Conservation (phyloP, 805 yeast species). For the Candida ascalaphidarum region DNA sequence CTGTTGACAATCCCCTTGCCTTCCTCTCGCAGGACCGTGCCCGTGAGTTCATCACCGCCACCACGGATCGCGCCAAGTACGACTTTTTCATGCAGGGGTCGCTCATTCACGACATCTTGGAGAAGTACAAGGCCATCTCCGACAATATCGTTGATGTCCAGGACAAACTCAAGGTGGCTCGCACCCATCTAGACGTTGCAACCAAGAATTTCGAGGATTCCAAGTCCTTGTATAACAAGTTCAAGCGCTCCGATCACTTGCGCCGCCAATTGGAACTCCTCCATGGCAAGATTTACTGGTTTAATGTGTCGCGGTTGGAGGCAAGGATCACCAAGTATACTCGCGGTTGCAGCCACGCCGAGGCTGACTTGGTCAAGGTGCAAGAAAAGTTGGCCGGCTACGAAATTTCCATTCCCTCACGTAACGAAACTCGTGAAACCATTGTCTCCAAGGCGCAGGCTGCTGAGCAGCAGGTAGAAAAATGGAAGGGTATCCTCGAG, state of each 20-base stretch:
- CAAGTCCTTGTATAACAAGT: slow-evolving; percentile 21
- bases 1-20: slow-evolving; percentile 86
- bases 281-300: slow-evolving; percentile 37
- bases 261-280: slow-evolving; percentile 22
- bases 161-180: slow-evolving; percentile 16
- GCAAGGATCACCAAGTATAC: slow-evolving; percentile 11
- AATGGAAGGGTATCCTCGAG: too few relatives aligned
- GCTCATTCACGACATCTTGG: slow-evolving; percentile 55
- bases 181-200: slow-evolving; percentile 15
- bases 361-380: neutral
- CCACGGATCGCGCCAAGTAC: slow-evolving; percentile 66
- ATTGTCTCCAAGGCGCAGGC: too few relatives aligned
- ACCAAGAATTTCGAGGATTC: slow-evolving; percentile 19
- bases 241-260: slow-evolving; percentile 23
- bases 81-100: slow-evolving; percentile 76
- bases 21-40: slow-evolving; percentile 93
- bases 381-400: slow-evolving; percentile 3
- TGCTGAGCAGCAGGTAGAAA: too few relatives aligned
- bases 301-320: slow-evolving; percentile 24
- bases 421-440: too few relatives aligned
- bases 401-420: too few relatives aligned
- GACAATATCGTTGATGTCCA: slow-evolving; percentile 21
- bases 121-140: slow-evolving; percentile 34
- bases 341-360: neutral
- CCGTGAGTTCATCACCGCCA: slow-evolving; percentile 73